Evolutionary conservation across 2,329 filamentous ascomycete species (phyloP).

Genomic region (Aspergillus melleus): DNA sequence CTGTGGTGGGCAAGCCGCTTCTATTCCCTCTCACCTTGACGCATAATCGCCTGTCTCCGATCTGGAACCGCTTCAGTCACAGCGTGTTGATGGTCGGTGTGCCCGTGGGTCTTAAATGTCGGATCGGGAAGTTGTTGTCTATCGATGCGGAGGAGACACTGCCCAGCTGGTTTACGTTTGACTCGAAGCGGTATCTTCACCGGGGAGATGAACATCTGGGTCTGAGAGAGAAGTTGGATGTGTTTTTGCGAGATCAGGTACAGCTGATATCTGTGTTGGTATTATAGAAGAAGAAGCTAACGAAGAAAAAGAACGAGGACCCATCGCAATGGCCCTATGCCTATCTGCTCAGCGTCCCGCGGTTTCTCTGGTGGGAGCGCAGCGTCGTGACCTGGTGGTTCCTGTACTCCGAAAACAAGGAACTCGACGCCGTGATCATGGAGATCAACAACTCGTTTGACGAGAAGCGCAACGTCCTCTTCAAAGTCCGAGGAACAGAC

Average conservation of each 20-base stretch:
- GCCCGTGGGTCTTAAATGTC: slow-evolving; percentile 9
- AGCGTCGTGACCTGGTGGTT: slow-evolving; percentile 19
- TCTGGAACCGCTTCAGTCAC: slow-evolving; percentile 10
- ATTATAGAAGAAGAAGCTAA: background rate
- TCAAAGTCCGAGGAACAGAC: background rate
- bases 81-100: slow-evolving; percentile 6
- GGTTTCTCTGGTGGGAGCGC: slow-evolving; percentile 11
- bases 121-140: slow-evolving; percentile 4
- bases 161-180: background rate
- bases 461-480: slow-evolving; percentile 11
- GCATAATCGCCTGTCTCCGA: slow-evolving; percentile 7
- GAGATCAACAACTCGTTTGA: slow-evolving; percentile 14
- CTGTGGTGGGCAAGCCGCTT: background rate
- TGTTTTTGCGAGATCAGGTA: background rate
- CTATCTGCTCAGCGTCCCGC: slow-evolving; percentile 11
- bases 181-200: background rate
- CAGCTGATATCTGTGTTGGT: too few relatives aligned
- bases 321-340: slow-evolving; percentile 15
- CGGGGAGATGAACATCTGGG: background rate
- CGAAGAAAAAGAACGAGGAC: slow-evolving; percentile 1
- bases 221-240: background rate
- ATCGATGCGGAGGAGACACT: background rate
- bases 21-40: slow-evolving; percentile 9
- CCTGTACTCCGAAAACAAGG: slow-evolving; percentile 9
- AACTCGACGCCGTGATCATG: slow-evolving; percentile 16